Conservation (phyloP, 2,329 filamentous ascomycete species). For the Pseudocercospora ulei region DNA sequence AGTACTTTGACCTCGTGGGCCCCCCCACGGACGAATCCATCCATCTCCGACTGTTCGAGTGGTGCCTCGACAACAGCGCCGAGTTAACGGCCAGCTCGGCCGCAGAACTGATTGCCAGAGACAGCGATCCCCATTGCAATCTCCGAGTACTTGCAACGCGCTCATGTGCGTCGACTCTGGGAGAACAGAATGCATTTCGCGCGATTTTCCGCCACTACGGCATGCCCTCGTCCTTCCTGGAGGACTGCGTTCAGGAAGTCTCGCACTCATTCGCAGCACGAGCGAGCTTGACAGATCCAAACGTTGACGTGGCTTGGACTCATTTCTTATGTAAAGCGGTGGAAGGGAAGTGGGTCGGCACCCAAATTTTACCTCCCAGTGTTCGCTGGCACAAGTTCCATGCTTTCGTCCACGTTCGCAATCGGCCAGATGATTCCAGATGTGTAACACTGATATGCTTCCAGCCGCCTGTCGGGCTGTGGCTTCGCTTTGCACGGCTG, state of each 20-base stretch:
- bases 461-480: neutral
- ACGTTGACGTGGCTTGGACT: slow-evolving; percentile 8
- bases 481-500: slow-evolving; percentile 4
- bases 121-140: slow-evolving; percentile 1
- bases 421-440: slow-evolving; percentile 5
- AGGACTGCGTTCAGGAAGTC: slow-evolving; percentile 6
- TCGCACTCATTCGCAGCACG: slow-evolving; percentile 7
- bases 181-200: slow-evolving; percentile 7
- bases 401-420: slow-evolving; percentile 12
- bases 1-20: slow-evolving; percentile 9
- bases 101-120: slow-evolving; percentile 3
- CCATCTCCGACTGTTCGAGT: slow-evolving; percentile 5
- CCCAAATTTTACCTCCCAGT: neutral
- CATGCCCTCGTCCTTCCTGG: slow-evolving; percentile 4
- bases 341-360: neutral
- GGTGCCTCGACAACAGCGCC: slow-evolving; percentile 1
- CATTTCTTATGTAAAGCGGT: slow-evolving; percentile 12
- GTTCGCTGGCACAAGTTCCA: slow-evolving; percentile 8
- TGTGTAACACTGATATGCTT: slow-evolving; percentile 14
- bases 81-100: slow-evolving; percentile 2
- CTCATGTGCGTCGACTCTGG: neutral
- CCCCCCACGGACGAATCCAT: slow-evolving; percentile 1
- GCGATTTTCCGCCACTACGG: slow-evolving; percentile 7
- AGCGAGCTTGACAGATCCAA: neutral
- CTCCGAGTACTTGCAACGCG: slow-evolving; percentile 4